These are phyloP conservation scores for Crithidia sp. DNA, from an alignment of 208 protist species.

Conservation along the genomic window DNA sequence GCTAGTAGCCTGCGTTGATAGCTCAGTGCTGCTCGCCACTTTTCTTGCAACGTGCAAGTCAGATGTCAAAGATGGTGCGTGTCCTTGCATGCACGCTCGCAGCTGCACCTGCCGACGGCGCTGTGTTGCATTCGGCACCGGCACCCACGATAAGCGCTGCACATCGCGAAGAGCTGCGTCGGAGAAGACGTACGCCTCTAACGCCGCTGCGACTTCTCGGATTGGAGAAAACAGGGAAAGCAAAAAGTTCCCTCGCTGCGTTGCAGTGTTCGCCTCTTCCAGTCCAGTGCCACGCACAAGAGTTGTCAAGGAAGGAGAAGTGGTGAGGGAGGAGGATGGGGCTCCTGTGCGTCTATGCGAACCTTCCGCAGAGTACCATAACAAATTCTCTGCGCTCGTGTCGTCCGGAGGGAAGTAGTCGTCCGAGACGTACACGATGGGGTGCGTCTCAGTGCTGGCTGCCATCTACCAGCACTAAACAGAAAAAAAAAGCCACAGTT, in stretches of 20 bases:
- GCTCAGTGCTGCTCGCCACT: background rate
- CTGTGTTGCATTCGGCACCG: background rate
- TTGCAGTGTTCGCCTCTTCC: no score
- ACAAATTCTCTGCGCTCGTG: background rate
- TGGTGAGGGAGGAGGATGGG: background rate
- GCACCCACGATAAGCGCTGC: background rate
- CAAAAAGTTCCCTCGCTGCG: background rate
- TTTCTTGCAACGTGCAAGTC: background rate
- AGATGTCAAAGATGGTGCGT: background rate
- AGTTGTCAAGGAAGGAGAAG: background rate
- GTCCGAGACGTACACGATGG: background rate
- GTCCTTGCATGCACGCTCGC: constrained; percentile 7
- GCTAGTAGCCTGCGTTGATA: no score
- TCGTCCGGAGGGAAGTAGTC: constrained; percentile 17
- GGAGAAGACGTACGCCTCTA: constrained; percentile 20
- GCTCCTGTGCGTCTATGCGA: no score
- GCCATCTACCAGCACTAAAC: background rate
- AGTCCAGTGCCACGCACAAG: no score
- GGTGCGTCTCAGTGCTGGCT: background rate
- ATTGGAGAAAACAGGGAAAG: background rate
- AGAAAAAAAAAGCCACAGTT: constrained; percentile 1
- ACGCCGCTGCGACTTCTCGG: background rate
- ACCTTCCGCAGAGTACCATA: background rate
- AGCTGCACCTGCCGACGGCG: constrained; percentile 1
- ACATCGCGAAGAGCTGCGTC: constrained; percentile 6